phyloP scores from a whole-genome alignment of 2,329 filamentous ascomycete species.

The Fusarium globosum region DNA sequence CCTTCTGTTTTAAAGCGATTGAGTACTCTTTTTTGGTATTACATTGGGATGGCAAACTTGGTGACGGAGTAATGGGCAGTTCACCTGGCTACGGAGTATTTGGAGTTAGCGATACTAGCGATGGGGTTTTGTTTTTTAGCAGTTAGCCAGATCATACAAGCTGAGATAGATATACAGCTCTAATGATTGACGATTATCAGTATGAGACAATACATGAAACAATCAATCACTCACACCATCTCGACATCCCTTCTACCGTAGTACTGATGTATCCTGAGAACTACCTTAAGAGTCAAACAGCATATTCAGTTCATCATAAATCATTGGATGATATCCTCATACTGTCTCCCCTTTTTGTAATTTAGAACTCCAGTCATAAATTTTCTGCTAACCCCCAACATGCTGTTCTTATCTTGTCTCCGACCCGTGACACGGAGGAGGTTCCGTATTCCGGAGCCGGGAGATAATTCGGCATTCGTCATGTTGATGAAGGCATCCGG shows the following conservation, averaged over 20 bases:
- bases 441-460: conserved; percentile 33
- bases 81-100: background rate
- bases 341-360: background rate
- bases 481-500: conserved; percentile 23
- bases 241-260: background rate
- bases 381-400: background rate
- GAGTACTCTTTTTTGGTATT: background rate
- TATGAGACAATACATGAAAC: background rate
- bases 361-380: background rate
- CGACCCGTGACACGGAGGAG: conserved; percentile 28
- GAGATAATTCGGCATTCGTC: conserved; percentile 42
- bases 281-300: background rate
- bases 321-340: background rate
- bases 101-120: background rate
- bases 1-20: background rate
- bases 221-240: background rate
- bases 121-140: background rate
- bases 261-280: too few relatives aligned
- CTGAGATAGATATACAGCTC: background rate
- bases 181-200: background rate
- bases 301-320: background rate
- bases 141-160: background rate
- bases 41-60: background rate
- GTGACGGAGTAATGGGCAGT: conserved; percentile 7
- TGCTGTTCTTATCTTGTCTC: conserved; percentile 2